phyloP scores from a whole-genome alignment of 371 early-diverging fungal genomes.

The Actinomortierella wolfii region DNA sequence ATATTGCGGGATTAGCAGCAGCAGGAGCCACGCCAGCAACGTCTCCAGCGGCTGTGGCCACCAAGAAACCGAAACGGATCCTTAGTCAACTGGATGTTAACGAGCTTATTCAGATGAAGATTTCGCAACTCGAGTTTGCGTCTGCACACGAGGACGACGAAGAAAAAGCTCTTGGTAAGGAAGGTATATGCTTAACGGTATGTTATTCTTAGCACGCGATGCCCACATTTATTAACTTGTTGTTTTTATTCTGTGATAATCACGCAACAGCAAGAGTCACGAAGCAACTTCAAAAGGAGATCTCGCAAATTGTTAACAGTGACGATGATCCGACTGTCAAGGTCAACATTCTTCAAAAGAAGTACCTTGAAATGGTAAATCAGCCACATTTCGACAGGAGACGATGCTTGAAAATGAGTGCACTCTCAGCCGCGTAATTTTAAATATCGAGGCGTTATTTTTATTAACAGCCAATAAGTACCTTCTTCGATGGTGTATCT shows the following conservation, averaged over 20 bases:
- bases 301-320: constrained; percentile 34
- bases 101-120: constrained; percentile 38
- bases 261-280: constrained; percentile 46
- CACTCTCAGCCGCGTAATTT: too few species aligned
- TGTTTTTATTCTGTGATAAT: background rate
- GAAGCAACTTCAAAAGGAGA: constrained; percentile 50
- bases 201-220: too few species aligned
- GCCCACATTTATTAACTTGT: too few species aligned
- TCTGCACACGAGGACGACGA: constrained; percentile 29
- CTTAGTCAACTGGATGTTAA: constrained; percentile 31
- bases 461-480: too few species aligned
- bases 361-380: constrained; percentile 54
- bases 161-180: constrained; percentile 30
- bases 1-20: too few species aligned
- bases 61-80: constrained; percentile 19
- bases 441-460: too few species aligned
- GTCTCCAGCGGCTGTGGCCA: too few species aligned
- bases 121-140: constrained; percentile 31
- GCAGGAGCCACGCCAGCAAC: too few species aligned
- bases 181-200: too few species aligned
- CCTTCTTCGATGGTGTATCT: background rate
- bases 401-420: too few species aligned
- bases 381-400: background rate
- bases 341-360: constrained; percentile 46
- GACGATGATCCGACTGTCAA: constrained; percentile 30